Evolutionary conservation across 108 stramenopile species (phyloP), one percentile per base, ranked within the genome.

Genomic region (Nitzschia palea): DNA sequence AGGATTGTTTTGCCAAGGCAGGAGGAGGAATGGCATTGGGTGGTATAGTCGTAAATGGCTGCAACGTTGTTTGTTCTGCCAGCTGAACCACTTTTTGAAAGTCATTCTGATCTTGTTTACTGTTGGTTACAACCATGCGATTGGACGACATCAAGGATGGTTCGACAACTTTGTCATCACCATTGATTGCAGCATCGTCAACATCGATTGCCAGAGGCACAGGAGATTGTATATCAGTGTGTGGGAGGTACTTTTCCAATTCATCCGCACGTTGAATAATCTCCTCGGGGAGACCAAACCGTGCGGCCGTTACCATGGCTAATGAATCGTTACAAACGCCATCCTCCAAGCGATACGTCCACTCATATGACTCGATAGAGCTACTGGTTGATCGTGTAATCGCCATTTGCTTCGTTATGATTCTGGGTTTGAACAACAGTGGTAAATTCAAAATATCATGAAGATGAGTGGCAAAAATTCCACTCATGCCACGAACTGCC

Each of bases 391-490:
- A 22, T 43, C 47, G 3, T 4, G 31, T 33, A 35, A 85, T 64
- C 9, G 55, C 74, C 70, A 86, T 79, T 10, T 67, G 70, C 58
- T 86, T 86, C 2, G 64, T 66, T 3, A 31, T 23, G 31, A 81
- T 71, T 1, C 71, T 40, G 5, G 67, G 54, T 37, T 53, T 44
- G 0, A 25, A 9, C 9, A 43, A 40, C 57, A 85, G 37, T 14
- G 84, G 84, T 0, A 92, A 58, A n/a, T 86, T 70, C 18, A 91
- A 62, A 55, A 85, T 64, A 67, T 72, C 64, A 77, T 93, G 73
- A 44, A 80, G 27, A 50, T 95, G 94, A 0, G 96, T 96, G 0
- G 96, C 93, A 80, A 96, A 96, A 54, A 96, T 80, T 2, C 96
- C 96, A 35, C 65, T 80, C 77, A 86, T 86, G 14, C 78, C 75